Base-by-base conservation (phyloP, 345 rosid species). In the Pseudoturritis turrita region DNA sequence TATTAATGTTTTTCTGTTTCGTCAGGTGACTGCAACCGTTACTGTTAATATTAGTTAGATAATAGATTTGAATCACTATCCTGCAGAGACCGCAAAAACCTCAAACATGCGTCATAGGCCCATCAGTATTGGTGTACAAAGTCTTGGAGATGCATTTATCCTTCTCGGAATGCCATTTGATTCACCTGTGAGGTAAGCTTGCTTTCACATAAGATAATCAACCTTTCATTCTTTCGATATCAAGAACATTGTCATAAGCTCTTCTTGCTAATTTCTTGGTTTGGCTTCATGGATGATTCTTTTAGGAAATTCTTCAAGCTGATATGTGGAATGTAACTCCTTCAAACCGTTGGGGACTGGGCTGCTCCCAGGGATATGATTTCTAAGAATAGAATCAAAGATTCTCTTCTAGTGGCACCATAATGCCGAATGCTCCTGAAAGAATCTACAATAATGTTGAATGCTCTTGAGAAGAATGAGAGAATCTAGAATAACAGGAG, bases 361-460 rank as follows among this genome's bases (percentile, higher is more conserved):
- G 79, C 74, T 49, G 81, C 62, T 46, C 86, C 88, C 3, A 83
- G 94, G 57, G 85, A 71, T 17, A 86, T 79, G 84, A 83, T 93
- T 70, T 75, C 84, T 7, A 81, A 74, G 74, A 83, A 90, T 73
- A 97, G 98, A 57, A 85, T 93, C 49, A 90, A 96, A 79, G 90
- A 93, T 58, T 93, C 96, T 6, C 98, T 93, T 64, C 87, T 92
- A 19, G 78, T 89, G 29, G 92, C 98, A 29, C 98, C 98, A n/a
- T n/a, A 40, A 92, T 92, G 98, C 98, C 98, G 1, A 92, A 96
- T 72, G 98, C 96, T 68, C n/a, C n/a, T n/a, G n/a, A n/a, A n/a
- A n/a, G n/a, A n/a, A n/a, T n/a, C n/a, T n/a, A n/a, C n/a, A n/a
- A 89, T 95, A 59, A 89, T 81, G 98, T 82, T 88, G 83, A 89